phyloP scores from a whole-genome alignment of 768 basidiomycete species.

The Suillus lakei region DNA sequence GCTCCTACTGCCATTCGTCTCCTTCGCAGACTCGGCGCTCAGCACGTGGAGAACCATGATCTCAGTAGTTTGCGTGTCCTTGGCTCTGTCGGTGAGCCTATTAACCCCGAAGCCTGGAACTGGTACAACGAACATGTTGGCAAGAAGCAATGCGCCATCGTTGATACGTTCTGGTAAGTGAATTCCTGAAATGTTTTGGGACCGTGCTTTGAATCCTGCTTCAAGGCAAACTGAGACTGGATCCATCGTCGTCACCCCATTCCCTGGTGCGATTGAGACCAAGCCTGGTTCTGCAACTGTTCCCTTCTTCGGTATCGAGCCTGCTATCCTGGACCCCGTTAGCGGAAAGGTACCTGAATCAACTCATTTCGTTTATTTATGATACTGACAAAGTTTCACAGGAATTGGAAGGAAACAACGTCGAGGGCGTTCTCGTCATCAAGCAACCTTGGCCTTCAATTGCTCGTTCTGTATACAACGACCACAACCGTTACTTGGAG shows the following conservation, averaged over 20 bases:
- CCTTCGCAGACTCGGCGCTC: conserved; percentile 81
- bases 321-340: conserved; percentile 86
- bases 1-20: conserved; percentile 95
- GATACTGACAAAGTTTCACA: conserved; percentile 23
- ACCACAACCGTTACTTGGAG: conserved; percentile 86
- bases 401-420: conserved; percentile 77
- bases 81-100: conserved; percentile 96
- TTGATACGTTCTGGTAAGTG: conserved; percentile 85
- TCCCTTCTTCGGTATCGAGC: conserved; percentile 95
- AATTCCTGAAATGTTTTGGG: not conserved
- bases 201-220: not conserved
- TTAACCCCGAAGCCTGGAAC: conserved; percentile 99
- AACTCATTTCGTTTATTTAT: not conserved
- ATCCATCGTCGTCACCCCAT: conserved; percentile 91
- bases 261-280: conserved; percentile 94
- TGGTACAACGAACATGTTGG: conserved; percentile 99
- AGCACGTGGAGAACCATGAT: conserved; percentile 85
- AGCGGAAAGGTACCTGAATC: conserved; percentile 58
- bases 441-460: conserved; percentile 94
- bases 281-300: conserved; percentile 97
- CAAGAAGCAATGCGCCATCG: conserved; percentile 84
- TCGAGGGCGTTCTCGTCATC: conserved; percentile 90
- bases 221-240: conserved; percentile 97
- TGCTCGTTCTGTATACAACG: conserved; percentile 88
- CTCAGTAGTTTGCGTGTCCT: conserved; percentile 83